Percentiles rank a stretch among this genome's conserved stretches.
Evolutionary conservation across 352 stramenopile genomes (phyloP).

Genomic region (Albugo candida): DNA sequence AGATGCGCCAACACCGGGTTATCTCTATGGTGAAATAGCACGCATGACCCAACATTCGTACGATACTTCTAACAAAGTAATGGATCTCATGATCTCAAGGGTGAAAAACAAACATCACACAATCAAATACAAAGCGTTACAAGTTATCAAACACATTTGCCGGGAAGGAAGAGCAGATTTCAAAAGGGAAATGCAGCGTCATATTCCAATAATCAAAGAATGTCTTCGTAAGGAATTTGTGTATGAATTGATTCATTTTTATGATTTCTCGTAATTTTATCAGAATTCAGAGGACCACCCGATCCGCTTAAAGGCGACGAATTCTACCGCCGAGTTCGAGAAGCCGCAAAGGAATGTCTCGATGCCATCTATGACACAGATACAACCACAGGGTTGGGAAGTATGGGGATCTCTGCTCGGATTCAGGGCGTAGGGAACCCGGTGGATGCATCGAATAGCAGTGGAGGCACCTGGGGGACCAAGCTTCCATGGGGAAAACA

Average conservation of each 20-base stretch:
- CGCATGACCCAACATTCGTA: slow-evolving; percentile 84
- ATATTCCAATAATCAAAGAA: slow-evolving; percentile 84
- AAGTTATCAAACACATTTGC: slow-evolving; percentile 87
- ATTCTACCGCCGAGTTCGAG: slow-evolving; percentile 81
- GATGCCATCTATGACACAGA: slow-evolving; percentile 89
- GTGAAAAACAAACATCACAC: slow-evolving; percentile 91
- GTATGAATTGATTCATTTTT: not conserved
- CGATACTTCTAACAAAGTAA: slow-evolving; percentile 77
- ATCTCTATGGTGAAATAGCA: slow-evolving; percentile 92
- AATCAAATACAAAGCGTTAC: slow-evolving; percentile 87
- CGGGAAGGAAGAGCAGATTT: slow-evolving; percentile 79
- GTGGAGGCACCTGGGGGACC: slow-evolving; percentile 33
- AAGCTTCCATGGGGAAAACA: slow-evolving; percentile 53
- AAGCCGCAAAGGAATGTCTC: slow-evolving; percentile 86
- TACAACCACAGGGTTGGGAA: slow-evolving; percentile 29
- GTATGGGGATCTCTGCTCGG: slow-evolving; percentile 62
- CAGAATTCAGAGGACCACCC: slow-evolving; percentile 79
- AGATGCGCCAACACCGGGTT: slow-evolving; percentile 87
- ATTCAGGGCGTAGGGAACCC: slow-evolving; percentile 65
- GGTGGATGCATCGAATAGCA: slow-evolving; percentile 16
- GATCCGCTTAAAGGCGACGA: slow-evolving; percentile 90
- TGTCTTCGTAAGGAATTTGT: slow-evolving; percentile 41
- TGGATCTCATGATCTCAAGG: slow-evolving; percentile 79
- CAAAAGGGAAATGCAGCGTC: slow-evolving; percentile 82
- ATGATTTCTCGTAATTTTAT: not conserved